These are phyloP conservation scores for Cercospora sesami DNA, from an alignment of 2,329 filamentous ascomycete genomes.

Conservation along the genomic window DNA sequence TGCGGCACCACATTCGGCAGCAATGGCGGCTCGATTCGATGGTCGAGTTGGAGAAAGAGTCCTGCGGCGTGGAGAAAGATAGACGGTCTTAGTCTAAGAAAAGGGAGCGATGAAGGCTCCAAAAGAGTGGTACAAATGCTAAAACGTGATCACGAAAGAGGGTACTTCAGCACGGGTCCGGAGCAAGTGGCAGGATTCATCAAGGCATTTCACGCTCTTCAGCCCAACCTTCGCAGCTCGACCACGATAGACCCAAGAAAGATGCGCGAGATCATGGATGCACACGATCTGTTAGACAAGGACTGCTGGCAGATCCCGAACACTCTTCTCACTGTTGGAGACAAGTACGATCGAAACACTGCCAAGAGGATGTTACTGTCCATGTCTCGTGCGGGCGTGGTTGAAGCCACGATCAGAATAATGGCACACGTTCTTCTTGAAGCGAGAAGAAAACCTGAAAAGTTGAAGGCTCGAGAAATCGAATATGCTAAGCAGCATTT, in stretches of 20 bases:
- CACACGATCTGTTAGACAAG: slow-evolving; percentile 5
- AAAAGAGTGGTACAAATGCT: not conserved
- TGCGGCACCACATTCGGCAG: slow-evolving; percentile 19
- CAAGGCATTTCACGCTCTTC: slow-evolving; percentile 13
- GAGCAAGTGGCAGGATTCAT: slow-evolving; percentile 19
- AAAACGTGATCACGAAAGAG: not conserved
- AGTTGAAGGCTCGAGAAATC: slow-evolving; percentile 25
- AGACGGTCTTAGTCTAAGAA: not conserved
- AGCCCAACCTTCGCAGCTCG: not conserved
- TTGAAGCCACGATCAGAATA: slow-evolving; percentile 31
- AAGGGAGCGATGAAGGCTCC: not conserved
- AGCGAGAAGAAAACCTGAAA: slow-evolving; percentile 18
- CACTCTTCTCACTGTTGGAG: slow-evolving; percentile 10
- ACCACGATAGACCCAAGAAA: slow-evolving; percentile 5
- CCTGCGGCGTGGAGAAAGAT: slow-evolving; percentile 18
- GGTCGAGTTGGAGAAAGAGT: slow-evolving; percentile 14
- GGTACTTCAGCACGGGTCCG: slow-evolving; percentile 6
- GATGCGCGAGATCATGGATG: slow-evolving; percentile 15
- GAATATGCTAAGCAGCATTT: slow-evolving; percentile 27
- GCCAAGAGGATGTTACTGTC: slow-evolving; percentile 31
- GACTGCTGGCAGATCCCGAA: slow-evolving; percentile 16
- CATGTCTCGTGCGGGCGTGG: slow-evolving; percentile 27
- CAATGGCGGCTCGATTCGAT: slow-evolving; percentile 1
- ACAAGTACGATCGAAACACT: slow-evolving; percentile 13
- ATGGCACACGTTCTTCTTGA: slow-evolving; percentile 27